Percentiles rank a stretch among this genome's conserved stretches.
phyloP scores from a whole-genome alignment of 2,329 filamentous ascomycete genomes.

The Beauveria caledonica region DNA sequence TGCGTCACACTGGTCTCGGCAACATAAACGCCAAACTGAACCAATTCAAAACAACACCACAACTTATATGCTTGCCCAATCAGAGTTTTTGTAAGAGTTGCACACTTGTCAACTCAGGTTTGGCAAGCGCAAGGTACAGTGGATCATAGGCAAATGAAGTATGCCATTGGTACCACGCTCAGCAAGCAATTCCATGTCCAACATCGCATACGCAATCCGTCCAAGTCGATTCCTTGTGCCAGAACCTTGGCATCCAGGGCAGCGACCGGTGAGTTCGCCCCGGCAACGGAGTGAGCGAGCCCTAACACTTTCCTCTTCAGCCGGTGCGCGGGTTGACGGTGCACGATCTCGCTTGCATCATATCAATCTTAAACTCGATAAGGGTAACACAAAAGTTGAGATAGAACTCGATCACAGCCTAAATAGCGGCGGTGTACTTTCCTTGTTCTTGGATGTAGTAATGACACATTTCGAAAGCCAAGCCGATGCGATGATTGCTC shows the following conservation, averaged over 20 bases:
- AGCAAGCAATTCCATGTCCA: background rate
- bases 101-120: background rate
- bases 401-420: background rate
- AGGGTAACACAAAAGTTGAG: background rate
- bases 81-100: background rate
- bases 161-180: background rate
- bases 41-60: background rate
- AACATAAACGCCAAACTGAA: constrained; percentile 1
- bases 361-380: background rate
- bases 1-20: background rate
- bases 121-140: background rate
- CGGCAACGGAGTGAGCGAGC: background rate
- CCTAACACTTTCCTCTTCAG: background rate
- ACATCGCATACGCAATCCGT: background rate
- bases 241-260: background rate
- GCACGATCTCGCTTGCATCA: background rate
- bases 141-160: background rate
- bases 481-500: background rate
- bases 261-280: background rate
- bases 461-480: background rate
- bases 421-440: background rate
- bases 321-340: background rate
- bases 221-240: background rate
- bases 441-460: background rate
- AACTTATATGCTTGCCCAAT: background rate